These are phyloP conservation scores for Emiliania huxleyi DNA, from an alignment of 78 protist species.

Conservation along the genomic window DNA sequence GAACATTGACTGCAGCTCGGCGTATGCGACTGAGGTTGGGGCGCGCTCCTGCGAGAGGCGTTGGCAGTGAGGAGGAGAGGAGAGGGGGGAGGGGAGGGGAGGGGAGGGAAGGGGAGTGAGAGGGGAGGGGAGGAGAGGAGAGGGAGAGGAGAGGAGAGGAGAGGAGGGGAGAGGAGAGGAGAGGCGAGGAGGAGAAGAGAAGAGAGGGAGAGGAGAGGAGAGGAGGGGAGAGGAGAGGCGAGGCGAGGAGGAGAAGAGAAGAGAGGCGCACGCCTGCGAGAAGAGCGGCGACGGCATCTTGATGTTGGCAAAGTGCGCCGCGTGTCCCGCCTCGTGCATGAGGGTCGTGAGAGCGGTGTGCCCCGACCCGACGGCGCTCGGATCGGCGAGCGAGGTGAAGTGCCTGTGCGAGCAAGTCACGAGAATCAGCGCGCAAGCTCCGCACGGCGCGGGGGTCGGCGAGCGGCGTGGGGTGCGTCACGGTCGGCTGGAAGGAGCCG, in stretches of 20 bases:
- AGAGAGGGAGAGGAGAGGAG: too few relatives aligned
- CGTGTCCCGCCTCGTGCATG: conserved; percentile 65
- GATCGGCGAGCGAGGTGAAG: conserved; percentile 22
- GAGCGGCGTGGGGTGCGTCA: conserved; percentile 30
- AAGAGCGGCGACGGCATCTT: conserved; percentile 11
- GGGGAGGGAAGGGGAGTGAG: too few relatives aligned
- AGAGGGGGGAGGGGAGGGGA: too few relatives aligned
- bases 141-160: too few relatives aligned
- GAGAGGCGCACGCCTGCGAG: conserved; percentile 54
- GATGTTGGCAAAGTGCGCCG: conserved; percentile 59
- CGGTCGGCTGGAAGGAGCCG: conserved; percentile 16
- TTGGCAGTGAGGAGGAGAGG: too few relatives aligned
- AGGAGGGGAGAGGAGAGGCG: too few relatives aligned
- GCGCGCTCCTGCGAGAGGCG: conserved; percentile 56
- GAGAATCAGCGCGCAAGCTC: too few relatives aligned
- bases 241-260: too few relatives aligned
- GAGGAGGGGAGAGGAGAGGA: too few relatives aligned
- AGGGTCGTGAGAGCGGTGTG: conserved; percentile 36
- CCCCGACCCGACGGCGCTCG: conserved; percentile 52
- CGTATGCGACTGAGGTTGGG: conserved; percentile 51
- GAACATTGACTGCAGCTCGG: conserved; percentile 61
- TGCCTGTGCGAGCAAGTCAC: not conserved
- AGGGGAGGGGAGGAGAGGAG: too few relatives aligned
- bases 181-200: too few relatives aligned
- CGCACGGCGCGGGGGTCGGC: conserved; percentile 7